phyloP scores from a whole-genome alignment of 495 filamentous ascomycete species.

The Xylaria flabelliformis region DNA sequence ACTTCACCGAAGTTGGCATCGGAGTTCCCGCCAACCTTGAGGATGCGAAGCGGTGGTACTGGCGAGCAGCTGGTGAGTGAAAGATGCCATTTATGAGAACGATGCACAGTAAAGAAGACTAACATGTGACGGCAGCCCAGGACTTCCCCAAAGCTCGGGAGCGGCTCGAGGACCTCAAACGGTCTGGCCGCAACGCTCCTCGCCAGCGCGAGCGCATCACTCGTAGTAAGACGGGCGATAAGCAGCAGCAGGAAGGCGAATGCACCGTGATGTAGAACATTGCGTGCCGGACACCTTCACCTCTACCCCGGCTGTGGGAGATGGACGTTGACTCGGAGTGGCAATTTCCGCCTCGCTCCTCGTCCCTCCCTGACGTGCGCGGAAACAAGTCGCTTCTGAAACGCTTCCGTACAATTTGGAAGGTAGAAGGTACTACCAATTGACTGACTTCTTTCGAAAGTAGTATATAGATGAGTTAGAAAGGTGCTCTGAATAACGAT shows the following conservation, averaged over 20 bases:
- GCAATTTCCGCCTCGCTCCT: constrained; percentile 5
- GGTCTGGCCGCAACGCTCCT: constrained; percentile 69
- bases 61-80: constrained; percentile 91
- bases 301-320: neutral
- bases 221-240: constrained; percentile 79
- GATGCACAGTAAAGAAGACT: neutral
- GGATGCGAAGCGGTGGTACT: constrained; percentile 98
- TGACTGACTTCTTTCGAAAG: neutral
- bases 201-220: constrained; percentile 79
- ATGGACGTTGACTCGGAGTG: constrained; percentile 26
- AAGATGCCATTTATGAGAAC: neutral
- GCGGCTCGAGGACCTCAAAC: constrained; percentile 89
- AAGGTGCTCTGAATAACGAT: constrained; percentile 15
- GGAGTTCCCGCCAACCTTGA: constrained; percentile 85
- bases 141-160: constrained; percentile 92
- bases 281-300: constrained; percentile 29
- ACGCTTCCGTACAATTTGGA: constrained; percentile 14
- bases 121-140: constrained; percentile 67
- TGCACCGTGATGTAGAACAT: constrained; percentile 77
- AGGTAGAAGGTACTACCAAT: neutral
- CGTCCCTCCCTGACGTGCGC: neutral
- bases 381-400: constrained; percentile 5
- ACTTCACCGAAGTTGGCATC: constrained; percentile 95
- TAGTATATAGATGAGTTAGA: constrained; percentile 1
- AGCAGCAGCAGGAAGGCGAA: constrained; percentile 83